Base-by-base conservation (phyloP, 306 rosid genomes). In the Pyrus pyrifolia region DNA sequence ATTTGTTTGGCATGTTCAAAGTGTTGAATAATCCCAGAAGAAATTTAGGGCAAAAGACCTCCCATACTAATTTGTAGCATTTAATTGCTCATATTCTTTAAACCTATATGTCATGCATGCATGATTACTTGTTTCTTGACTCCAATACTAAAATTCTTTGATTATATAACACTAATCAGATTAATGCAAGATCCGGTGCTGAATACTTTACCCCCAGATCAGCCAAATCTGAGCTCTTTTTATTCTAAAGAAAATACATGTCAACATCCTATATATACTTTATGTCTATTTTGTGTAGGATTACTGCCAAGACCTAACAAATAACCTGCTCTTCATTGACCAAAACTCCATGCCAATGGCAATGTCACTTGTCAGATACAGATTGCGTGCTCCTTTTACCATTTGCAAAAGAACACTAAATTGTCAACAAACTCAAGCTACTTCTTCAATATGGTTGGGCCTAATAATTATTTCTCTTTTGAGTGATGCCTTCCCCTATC, bases 391-490 rank as follows among this genome's bases (percentile, higher is more conserved):
- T 45, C 61, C 78, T 62, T 74, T 74, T 62, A 45, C 33, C 60
- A 74, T 44, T 74, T 62, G 21, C 68, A 46, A 22, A 21, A 31
- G 74, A 71, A 81, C 78, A 58, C 81, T 38, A 23, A 67, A 69
- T 23, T 77, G 85, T 77, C 79, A 72, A 82, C 81, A 81, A 71
- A 21, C 51, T 77, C 81, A 77, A 77, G 79, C 68, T 2, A 25
- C 42, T 27, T 25, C 27, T 73, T 61, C 78, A 62, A 27, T 44
- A 23, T 23, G 19, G 35, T 7, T 38, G 76, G 29, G 5, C 46
- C 46, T 45, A 60, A 60, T 21, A 42, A 58, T 78, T 25, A 23
- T 61, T 59, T 70, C 51, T 55, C 38, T 45, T 29, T 21, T 2
- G 63, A 53, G 9, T 73, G 51, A 73, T 60, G 77, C 44, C 42